These are phyloP conservation scores for Diplocarpon mali DNA, from an alignment of 2,329 filamentous ascomycete species.

Conservation along the genomic window DNA sequence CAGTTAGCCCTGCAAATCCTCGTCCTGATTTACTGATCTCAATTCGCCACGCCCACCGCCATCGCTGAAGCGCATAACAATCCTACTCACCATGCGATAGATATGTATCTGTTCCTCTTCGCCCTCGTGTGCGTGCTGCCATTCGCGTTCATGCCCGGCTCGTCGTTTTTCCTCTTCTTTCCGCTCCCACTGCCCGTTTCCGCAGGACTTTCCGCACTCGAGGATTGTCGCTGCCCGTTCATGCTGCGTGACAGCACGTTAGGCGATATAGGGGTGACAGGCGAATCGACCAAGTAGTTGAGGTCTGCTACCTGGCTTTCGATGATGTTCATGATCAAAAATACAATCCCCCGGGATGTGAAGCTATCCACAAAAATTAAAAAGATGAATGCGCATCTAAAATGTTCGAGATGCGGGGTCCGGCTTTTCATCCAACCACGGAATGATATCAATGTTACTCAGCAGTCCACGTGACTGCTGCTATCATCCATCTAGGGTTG, in stretches of 20 bases:
- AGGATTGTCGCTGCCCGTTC: constrained; percentile 19
- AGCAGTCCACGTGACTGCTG: too few species aligned
- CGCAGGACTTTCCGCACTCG: constrained; percentile 25
- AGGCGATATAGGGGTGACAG: constrained; percentile 15
- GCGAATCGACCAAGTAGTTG: constrained; percentile 25
- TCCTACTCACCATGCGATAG: constrained; percentile 26
- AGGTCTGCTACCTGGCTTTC: constrained; percentile 27
- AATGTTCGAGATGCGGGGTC: too few species aligned
- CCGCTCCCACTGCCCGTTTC: constrained; percentile 20
- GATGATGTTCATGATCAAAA: constrained; percentile 28
- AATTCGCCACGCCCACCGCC: background rate
- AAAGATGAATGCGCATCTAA: too few species aligned
- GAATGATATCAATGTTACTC: too few species aligned
- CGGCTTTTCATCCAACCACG: too few species aligned
- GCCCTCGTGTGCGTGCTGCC: constrained; percentile 24
- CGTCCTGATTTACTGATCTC: background rate
- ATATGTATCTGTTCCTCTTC: constrained; percentile 29
- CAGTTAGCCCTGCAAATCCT: constrained; percentile 3
- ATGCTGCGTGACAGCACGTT: constrained; percentile 14
- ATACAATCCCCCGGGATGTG: background rate
- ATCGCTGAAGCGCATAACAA: background rate
- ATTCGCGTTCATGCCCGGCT: constrained; percentile 10
- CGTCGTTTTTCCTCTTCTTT: constrained; percentile 26
- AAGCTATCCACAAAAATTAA: too few species aligned
- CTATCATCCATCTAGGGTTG: too few species aligned